A percentile compares a stretch with the other conserved stretches of the same genome.
These are phyloP conservation scores for Stephanocyclus meneghinianus DNA, from an alignment of 352 stramenopile genomes.

Conservation along the genomic window DNA sequence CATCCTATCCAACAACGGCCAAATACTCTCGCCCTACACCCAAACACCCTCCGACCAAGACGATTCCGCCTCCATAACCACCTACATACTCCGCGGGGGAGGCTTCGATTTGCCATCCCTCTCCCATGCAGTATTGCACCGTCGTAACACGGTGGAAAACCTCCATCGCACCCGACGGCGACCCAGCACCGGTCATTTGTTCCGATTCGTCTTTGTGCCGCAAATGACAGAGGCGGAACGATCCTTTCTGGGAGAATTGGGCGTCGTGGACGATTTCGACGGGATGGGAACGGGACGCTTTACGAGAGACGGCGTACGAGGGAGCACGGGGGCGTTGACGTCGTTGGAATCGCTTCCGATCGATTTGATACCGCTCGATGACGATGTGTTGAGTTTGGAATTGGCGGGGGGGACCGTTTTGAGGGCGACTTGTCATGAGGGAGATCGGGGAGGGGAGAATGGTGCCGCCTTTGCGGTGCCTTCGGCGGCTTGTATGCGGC, in stretches of 20 bases:
- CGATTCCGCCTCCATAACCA: conserved; percentile 13
- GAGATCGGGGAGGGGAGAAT: neutral
- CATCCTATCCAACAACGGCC: conserved; percentile 1
- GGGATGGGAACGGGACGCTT: neutral
- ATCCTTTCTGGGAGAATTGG: conserved; percentile 30
- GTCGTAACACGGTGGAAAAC: conserved; percentile 4
- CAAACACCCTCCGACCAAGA: conserved; percentile 3
- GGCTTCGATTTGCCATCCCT: conserved; percentile 40
- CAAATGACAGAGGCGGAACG: conserved; percentile 48
- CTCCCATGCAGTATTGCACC: conserved; percentile 25
- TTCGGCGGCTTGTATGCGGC: conserved; percentile 64
- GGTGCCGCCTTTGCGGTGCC: neutral
- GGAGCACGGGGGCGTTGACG: conserved; percentile 8
- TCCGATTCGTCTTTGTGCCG: conserved; percentile 47
- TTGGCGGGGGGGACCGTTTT: conserved; percentile 78
- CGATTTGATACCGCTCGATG: conserved; percentile 94
- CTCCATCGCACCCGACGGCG: neutral
- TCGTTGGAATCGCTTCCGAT: conserved; percentile 83
- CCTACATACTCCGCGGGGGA: conserved; percentile 35
- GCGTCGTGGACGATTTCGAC: conserved; percentile 30
- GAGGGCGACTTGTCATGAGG: conserved; percentile 3
- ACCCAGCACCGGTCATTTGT: conserved; percentile 7
- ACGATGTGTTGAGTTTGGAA: conserved; percentile 92
- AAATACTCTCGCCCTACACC: conserved; percentile 9
- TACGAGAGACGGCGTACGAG: neutral